phyloP scores from a whole-genome alignment of 2,329 filamentous ascomycete genomes.

The Penicillium verrucosum region DNA sequence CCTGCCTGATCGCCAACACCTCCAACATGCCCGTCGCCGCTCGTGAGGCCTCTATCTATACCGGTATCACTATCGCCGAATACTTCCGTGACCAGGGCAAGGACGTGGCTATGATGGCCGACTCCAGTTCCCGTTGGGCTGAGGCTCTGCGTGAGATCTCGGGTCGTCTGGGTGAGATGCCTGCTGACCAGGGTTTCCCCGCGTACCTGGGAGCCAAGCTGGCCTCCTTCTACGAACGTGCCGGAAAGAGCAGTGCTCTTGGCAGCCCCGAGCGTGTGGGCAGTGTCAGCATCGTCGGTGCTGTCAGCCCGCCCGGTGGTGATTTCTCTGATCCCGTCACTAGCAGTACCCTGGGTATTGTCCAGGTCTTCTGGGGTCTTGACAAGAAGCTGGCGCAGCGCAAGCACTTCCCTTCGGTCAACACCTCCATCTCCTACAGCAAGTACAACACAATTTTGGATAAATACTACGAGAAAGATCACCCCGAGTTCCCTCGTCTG shows the following conservation, averaged over 20 bases:
- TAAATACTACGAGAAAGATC: constrained; percentile 90
- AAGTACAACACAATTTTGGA: constrained; percentile 90
- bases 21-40: constrained; percentile 99
- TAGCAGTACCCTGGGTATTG: constrained; percentile 87
- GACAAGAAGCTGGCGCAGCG: constrained; percentile 99
- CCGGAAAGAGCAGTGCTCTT: constrained; percentile 78
- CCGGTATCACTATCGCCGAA: constrained; percentile 88
- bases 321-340: constrained; percentile 99
- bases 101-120: constrained; percentile 99
- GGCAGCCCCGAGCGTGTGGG: constrained; percentile 86
- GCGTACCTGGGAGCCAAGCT: constrained; percentile 96
- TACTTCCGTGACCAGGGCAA: constrained; percentile 98
- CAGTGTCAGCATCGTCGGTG: constrained; percentile 95
- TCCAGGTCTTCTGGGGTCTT: constrained; percentile 99
- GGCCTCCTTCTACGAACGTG: constrained; percentile 98
- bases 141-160: constrained; percentile 98
- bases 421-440: constrained; percentile 90
- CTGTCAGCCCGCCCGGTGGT: constrained; percentile 94
- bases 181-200: constrained; percentile 98
- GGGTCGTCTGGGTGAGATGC: constrained; percentile 98
- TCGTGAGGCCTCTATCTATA: constrained; percentile 98
- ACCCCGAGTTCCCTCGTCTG: constrained; percentile 88
- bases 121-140: constrained; percentile 96
- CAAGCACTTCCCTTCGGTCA: constrained; percentile 99
- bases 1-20: constrained; percentile 95